phyloP scores from a whole-genome alignment of 108 stramenopile genomes.

The Pseudonitzschia pungens region DNA sequence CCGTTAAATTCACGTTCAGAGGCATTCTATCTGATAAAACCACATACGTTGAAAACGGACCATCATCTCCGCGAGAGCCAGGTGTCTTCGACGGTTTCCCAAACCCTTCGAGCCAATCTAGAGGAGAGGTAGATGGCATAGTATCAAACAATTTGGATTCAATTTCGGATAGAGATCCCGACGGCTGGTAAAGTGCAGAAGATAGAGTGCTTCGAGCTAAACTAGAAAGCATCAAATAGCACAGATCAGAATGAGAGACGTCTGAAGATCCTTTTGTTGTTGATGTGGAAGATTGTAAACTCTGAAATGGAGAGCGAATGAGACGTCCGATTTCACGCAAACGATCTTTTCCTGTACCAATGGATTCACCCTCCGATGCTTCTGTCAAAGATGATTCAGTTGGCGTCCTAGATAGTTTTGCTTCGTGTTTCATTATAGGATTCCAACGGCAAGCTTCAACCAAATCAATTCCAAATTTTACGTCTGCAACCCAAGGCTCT shows the following conservation, averaged over 20 bases:
- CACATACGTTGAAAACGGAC: constrained; percentile 17
- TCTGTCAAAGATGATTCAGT: constrained; percentile 10
- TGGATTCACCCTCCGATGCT: not conserved
- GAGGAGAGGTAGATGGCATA: constrained; percentile 21
- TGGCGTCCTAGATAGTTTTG: constrained; percentile 15
- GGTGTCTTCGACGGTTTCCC: constrained; percentile 28
- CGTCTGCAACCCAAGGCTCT: constrained; percentile 65
- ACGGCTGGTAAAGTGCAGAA: constrained; percentile 20
- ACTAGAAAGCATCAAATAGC: constrained; percentile 43
- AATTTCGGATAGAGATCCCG: constrained; percentile 18
- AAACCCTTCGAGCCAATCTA: constrained; percentile 44
- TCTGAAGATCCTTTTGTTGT: constrained; percentile 16
- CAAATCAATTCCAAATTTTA: constrained; percentile 30
- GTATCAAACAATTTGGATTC: constrained; percentile 24
- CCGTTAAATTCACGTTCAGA: constrained; percentile 79
- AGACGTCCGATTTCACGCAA: constrained; percentile 40
- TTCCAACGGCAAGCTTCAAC: constrained; percentile 22
- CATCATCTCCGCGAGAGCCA: constrained; percentile 4
- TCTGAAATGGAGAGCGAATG: constrained; percentile 36
- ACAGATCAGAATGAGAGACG: constrained; percentile 35
- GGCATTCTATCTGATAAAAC: constrained; percentile 36
- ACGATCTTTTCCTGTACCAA: constrained; percentile 25
- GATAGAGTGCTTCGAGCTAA: constrained; percentile 20
- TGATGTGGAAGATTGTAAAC: constrained; percentile 19
- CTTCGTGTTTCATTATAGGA: not conserved